These are phyloP conservation scores for Russula lepida DNA, from an alignment of 768 basidiomycete species.

Conservation along the genomic window DNA sequence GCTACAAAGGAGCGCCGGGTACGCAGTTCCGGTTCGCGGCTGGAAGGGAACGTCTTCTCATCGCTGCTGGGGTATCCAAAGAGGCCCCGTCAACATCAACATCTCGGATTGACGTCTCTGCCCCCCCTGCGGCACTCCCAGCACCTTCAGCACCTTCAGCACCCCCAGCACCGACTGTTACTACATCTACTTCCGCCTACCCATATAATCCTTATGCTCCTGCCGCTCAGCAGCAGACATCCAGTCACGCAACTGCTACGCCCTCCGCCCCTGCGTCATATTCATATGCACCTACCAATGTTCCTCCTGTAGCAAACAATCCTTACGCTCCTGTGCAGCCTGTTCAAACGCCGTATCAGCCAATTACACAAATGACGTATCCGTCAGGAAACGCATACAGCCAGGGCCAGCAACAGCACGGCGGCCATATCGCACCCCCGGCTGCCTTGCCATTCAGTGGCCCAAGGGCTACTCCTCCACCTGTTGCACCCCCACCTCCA, in stretches of 20 bases:
- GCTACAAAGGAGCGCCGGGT: slow-evolving; percentile 58
- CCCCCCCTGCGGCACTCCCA: slow-evolving; percentile 17
- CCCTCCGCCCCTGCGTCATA: slow-evolving; percentile 21
- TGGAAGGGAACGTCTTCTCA: slow-evolving; percentile 40
- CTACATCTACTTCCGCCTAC: slow-evolving; percentile 5
- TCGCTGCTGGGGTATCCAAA: slow-evolving; percentile 29
- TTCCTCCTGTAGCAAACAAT: slow-evolving; percentile 15
- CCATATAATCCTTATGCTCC: slow-evolving; percentile 21
- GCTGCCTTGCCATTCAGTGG: slow-evolving; percentile 37
- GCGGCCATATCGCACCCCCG: slow-evolving; percentile 30
- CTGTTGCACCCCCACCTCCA: slow-evolving; percentile 47
- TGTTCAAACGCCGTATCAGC: slow-evolving; percentile 6
- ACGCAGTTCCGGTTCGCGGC: slow-evolving; percentile 33
- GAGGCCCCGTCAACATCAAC: slow-evolving; percentile 24
- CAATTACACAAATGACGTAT: slow-evolving; percentile 1
- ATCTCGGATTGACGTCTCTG: slow-evolving; percentile 19
- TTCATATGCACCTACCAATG: slow-evolving; percentile 19
- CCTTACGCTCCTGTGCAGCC: slow-evolving; percentile 22
- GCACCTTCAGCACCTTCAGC: slow-evolving; percentile 22
- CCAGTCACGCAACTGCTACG: slow-evolving; percentile 18
- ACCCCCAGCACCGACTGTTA: slow-evolving; percentile 18
- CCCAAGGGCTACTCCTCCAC: slow-evolving; percentile 37
- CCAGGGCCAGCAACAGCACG: slow-evolving; percentile 29
- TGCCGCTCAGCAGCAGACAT: slow-evolving; percentile 20
- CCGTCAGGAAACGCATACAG: slow-evolving; percentile 11